Evolutionary conservation across 2,329 filamentous ascomycete species (phyloP), one percentile per base, ranked within the genome.

Genomic region (Aspergillus cejpii): DNA sequence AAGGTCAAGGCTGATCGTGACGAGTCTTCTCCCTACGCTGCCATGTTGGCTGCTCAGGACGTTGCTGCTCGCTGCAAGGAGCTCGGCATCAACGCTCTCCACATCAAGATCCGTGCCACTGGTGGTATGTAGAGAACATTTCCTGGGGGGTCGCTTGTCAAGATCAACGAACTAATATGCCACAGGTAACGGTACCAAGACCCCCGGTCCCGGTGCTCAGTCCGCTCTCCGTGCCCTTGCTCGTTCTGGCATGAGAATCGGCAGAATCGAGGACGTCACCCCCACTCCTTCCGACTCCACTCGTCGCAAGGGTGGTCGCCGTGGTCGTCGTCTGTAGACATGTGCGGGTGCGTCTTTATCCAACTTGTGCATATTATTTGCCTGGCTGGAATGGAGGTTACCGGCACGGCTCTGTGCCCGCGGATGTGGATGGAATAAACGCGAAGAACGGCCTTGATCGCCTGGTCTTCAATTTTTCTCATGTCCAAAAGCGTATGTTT

Each of bases 1-100:
- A 98, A 98, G 83, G 92, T 98, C 83, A 98, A 98, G 86, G 90
- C 90, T 75, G 90, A 98, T 72, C 91, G 92, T 82, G 92, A 98
- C 79, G 92, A 98, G 81, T 97, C 91, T 68, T 97, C 92, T 62
- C 92, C 92, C 67, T 98, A 98, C 82, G 92, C 92, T 68, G 92
- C 92, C 77, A 98, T 98, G 92, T 90, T 98, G 87, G 92, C 92
- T 77, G 92, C 92, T 60, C 92, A 98, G 82, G 90, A 95, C 74
- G 89, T 94, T 71, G 92, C 92, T 67, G 78, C 81, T 72, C 88
- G 92, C 76, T 92, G 87, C 78, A 85, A 86, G 75, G 82, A 87
- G 68, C 74, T 90, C 63, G 83, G 81, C 61, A 90, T 92, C 70
- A 96, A 89, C 72, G 91, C 92, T 70, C 87, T 98, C 57, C 94